phyloP scores from a whole-genome alignment of 768 basidiomycete species.

The Leucocoprinus leucothites region DNA sequence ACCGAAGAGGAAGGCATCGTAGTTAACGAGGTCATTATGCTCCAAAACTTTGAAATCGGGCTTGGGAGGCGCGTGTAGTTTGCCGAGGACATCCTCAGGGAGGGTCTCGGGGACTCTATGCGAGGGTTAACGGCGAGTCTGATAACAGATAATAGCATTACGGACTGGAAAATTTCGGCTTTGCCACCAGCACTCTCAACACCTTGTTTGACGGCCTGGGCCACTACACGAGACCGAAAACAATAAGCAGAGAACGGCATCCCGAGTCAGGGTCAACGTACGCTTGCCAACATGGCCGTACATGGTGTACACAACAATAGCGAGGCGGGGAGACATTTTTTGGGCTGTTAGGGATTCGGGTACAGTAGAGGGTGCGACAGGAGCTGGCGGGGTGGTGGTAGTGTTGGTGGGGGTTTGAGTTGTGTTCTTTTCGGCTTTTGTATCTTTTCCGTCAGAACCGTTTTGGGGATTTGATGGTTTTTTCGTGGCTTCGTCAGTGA shows the following conservation, averaged over 20 bases:
- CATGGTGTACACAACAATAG: conserved; percentile 72
- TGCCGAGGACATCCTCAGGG: conserved; percentile 49
- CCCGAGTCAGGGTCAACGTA: conserved; percentile 26
- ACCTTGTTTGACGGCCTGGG: conserved; percentile 48
- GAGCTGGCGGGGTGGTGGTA: not conserved
- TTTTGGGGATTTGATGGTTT: conserved; percentile 14
- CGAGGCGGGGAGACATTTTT: conserved; percentile 54
- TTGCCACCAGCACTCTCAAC: conserved; percentile 46
- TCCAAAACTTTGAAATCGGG: conserved; percentile 55
- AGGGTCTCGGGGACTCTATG: conserved; percentile 78
- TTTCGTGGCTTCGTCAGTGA: conserved; percentile 20
- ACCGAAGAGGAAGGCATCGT: conserved; percentile 68
- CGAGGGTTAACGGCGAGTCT: not conserved
- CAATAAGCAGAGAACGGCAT: not conserved
- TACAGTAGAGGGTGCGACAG: conserved; percentile 9
- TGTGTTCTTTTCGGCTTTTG: conserved; percentile 22
- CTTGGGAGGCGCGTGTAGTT: conserved; percentile 61
- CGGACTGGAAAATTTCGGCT: conserved; percentile 54
- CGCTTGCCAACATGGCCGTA: conserved; percentile 72
- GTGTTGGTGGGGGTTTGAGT: conserved; percentile 4
- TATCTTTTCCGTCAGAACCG: conserved; percentile 20
- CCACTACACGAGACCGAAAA: conserved; percentile 42
- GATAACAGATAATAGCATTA: not conserved
- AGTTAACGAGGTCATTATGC: conserved; percentile 45
- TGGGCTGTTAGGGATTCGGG: not conserved